These are phyloP conservation scores for Russula sp. DNA, from an alignment of 768 basidiomycete genomes.

Conservation along the genomic window DNA sequence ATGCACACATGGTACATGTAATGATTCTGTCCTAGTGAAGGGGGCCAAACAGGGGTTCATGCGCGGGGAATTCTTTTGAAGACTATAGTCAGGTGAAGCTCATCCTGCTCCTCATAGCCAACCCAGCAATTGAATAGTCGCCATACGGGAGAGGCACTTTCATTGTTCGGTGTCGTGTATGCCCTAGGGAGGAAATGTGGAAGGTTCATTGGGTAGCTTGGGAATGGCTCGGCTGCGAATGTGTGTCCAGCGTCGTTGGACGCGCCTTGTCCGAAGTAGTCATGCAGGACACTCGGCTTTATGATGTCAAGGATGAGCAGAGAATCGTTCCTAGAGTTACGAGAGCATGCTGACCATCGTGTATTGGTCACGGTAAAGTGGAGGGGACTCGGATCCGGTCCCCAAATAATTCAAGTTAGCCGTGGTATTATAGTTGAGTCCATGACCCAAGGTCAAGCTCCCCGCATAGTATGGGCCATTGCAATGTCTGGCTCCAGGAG, in stretches of 20 bases:
- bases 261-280: neutral
- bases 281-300: neutral
- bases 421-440: too few species aligned
- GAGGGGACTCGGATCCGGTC: neutral
- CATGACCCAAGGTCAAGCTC: neutral
- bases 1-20: neutral
- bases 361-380: neutral
- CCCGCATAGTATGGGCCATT: neutral
- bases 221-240: neutral
- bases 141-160: neutral
- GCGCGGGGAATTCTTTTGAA: neutral
- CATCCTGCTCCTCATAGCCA: neutral
- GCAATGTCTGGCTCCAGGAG: too few species aligned
- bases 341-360: neutral
- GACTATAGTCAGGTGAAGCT: conserved; percentile 1
- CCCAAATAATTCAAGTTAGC: neutral
- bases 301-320: neutral
- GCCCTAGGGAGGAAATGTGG: neutral
- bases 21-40: too few species aligned
- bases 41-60: neutral
- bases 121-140: neutral
- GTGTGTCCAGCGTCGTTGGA: neutral
- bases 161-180: neutral
- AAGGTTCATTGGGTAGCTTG: neutral
- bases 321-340: neutral